Evolutionary conservation across 2,329 filamentous ascomycete genomes (phyloP).

Genomic region (Aureobasidium sp.): DNA sequence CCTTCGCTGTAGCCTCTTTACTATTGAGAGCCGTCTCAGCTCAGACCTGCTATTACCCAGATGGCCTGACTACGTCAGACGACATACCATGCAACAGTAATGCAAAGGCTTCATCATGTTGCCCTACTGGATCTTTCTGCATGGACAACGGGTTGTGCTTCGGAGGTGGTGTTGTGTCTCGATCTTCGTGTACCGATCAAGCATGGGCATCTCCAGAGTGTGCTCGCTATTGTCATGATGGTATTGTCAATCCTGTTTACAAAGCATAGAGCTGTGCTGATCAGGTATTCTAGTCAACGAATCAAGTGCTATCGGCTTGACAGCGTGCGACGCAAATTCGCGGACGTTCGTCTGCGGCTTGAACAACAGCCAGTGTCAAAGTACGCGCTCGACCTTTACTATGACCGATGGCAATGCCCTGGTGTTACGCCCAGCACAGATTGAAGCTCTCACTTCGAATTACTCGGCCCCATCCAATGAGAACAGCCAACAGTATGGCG

Average conservation of each 20-base stretch:
- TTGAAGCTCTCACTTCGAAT: conserved; percentile 20
- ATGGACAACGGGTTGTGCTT: conserved; percentile 28
- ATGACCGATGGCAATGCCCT: conserved; percentile 21
- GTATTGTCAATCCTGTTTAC: conserved; percentile 13
- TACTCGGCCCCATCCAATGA: conserved; percentile 11
- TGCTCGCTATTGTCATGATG: conserved; percentile 22
- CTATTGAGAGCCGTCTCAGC: conserved; percentile 11
- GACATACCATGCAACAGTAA: conserved; percentile 21
- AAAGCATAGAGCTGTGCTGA: background rate
- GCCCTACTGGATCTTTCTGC: conserved; percentile 23
- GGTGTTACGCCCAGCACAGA: conserved; percentile 24
- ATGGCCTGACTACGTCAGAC: conserved; percentile 20
- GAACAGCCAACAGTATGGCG: conserved; percentile 17
- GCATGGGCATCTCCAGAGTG: conserved; percentile 24
- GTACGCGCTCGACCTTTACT: conserved; percentile 21
- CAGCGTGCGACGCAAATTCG: conserved; percentile 15
- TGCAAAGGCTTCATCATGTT: conserved; percentile 22
- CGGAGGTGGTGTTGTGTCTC: conserved; percentile 22
- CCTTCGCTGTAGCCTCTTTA: background rate
- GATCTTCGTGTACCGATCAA: conserved; percentile 27
- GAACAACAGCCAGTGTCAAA: conserved; percentile 20
- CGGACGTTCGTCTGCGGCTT: conserved; percentile 27
- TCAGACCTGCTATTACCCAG: conserved; percentile 25
- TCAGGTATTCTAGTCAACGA: background rate
- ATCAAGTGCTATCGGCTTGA: conserved; percentile 12